Base-by-base conservation (phyloP, 202 grass and related monocot genomes). In the Saccharum hybrid region DNA sequence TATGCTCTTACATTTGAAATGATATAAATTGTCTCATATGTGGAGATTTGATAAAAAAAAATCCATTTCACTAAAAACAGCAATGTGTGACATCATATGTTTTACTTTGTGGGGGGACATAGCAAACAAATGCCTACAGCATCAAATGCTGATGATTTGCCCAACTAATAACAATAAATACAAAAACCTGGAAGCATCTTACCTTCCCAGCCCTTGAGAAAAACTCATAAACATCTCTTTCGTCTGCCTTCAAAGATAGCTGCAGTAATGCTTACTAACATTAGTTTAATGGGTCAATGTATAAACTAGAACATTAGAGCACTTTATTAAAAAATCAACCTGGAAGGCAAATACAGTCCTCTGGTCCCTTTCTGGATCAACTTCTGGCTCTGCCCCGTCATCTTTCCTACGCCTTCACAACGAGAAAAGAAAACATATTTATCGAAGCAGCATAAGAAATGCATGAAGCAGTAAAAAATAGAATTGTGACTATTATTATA, bases 201-300 rank as follows among this genome's bases (percentile, higher is more conserved):
- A 99, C 96, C 96, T 99, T 99, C 86, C 96, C 96, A 87, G 96
- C 96, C 81, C 88, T 99, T 65, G 96, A 99, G 81, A 99, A 99
- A 67, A 99, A 99, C 70, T 99, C 96, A 67, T 96, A 99, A 40
- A 99, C 91, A 86, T 99, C 96, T 68, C 96, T 90, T 90, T 99
- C 96, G 41, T 96, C 93, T 42, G 96, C 96, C 86, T 88, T 99
- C 83, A 99, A 83, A 36, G 93, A 96, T 66, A 99, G 83, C 96
- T 99, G 88, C n/a, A 78, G 80, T 52, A 82, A 80, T 71, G 26
- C 21, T 65, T 59, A 75, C 4, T 64, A 40, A 74, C 63, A 87
- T 90, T 90, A 85, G 66, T 62, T 66, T 82, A 71, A 45, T 67
- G 16, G 34, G 45, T 63, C 79, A 74, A 38, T 46, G 7, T 16